Evolutionary conservation across 2,329 filamentous ascomycete species (phyloP), one percentile per base, ranked within the genome.

Genomic region (Sordariomycetes sp.): DNA sequence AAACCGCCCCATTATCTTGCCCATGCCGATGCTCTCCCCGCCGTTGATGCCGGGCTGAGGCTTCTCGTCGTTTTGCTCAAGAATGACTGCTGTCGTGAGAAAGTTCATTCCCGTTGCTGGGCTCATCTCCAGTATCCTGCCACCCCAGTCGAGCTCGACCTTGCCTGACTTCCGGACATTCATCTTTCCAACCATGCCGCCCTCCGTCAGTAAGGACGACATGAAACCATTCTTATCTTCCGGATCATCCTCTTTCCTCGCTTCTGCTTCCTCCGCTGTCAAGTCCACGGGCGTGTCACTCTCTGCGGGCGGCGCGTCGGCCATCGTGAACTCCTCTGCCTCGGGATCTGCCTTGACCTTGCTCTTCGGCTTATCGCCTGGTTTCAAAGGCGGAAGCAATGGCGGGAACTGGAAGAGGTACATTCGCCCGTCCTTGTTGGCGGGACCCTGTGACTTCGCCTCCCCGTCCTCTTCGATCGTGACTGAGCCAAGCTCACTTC

Each of bases 361-460:
- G 33, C 43, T 39, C 16, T 36, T 32, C 2, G 44, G 30, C 14
- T 15, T 21, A 32, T 20, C 42, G 10, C 47, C 38, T 37, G 41
- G 49, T 40, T 51, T 58, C n/a, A 80, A 57, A 1, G 72, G 68
- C 7, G 76, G 75, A 9, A 80, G 62, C 4, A 79, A 57, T 5
- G 74, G 74, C 26, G 76, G 76, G 43, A 81, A 72, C 44, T 80
- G 76, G 55, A 80, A 80, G 32, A 81, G 61, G 41, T 78, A 79
- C 34, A 79, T 52, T 24, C 72, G 65, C 16, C 75, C 74, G 30
- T 77, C 72, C 42, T 61, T 62, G 51, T 59, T 54, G 30, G 51
- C 42, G 3, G 50, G 49, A 7, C 42, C 51, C 28, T 52, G 48
- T 12, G 39, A 42, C 36, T 48, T 49, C 15, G 43, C 38, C 11